Conservation (phyloP, 768 basidiomycete species). For the Cystobasidium tubakii region DNA sequence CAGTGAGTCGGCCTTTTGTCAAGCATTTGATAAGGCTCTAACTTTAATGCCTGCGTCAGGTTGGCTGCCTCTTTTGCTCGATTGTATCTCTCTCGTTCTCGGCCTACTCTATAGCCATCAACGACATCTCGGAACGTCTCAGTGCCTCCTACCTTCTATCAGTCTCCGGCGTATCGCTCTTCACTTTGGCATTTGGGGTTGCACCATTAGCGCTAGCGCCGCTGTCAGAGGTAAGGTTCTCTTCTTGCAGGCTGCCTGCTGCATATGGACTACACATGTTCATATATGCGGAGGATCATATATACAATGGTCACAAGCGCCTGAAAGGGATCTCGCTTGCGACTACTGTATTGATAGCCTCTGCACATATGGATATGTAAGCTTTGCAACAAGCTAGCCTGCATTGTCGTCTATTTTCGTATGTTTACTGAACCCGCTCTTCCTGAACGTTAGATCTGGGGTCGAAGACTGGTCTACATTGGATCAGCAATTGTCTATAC, state of each 20-base stretch:
- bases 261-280: no score
- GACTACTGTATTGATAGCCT: no score
- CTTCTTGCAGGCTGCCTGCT: no score
- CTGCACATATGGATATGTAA: no score
- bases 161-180: conserved; percentile 7
- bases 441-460: conserved; percentile 13
- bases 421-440: not conserved
- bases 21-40: not conserved
- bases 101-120: conserved; percentile 23
- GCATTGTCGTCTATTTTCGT: no score
- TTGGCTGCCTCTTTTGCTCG: not conserved
- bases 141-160: not conserved
- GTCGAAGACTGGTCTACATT: conserved; percentile 17
- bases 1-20: conserved; percentile 1
- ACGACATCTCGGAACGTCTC: conserved; percentile 6
- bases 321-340: no score
- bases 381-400: no score
- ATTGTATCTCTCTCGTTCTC: conserved; percentile 17
- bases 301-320: no score
- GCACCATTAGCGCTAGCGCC: conserved; percentile 20
- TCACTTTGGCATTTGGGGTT: conserved; percentile 16
- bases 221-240: conserved; percentile 13
- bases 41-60: not conserved
- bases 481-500: conserved; percentile 14
- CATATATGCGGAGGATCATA: no score